Conservation (phyloP, 176 grass and related monocot species). For the Aechmea fasciata region DNA sequence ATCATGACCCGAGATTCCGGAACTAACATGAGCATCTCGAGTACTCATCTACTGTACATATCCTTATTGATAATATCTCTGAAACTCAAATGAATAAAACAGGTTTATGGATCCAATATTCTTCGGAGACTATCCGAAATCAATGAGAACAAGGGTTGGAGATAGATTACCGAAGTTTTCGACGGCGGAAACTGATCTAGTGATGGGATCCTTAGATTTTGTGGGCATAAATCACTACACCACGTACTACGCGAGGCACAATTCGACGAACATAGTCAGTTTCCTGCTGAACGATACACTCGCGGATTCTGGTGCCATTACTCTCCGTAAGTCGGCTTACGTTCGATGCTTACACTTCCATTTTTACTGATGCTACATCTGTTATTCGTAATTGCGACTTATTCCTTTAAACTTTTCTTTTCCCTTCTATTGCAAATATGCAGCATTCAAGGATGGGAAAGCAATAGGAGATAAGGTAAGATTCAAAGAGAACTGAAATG, state of each 20-base stretch:
- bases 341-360: too few relatives aligned
- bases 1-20: too few relatives aligned
- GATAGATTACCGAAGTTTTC: constrained; percentile 60
- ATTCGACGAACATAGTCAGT: background rate
- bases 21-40: background rate
- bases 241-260: constrained; percentile 7
- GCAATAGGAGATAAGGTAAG: constrained; percentile 14
- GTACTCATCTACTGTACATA: background rate
- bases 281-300: background rate
- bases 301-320: background rate
- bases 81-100: constrained; percentile 1
- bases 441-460: constrained; percentile 12
- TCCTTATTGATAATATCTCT: background rate
- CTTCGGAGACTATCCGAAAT: constrained; percentile 55
- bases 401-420: background rate
- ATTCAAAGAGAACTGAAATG: background rate
- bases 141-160: constrained; percentile 62
- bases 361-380: too few relatives aligned
- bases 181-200: constrained; percentile 16
- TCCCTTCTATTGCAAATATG: background rate
- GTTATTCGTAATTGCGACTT: background rate
- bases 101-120: constrained; percentile 82
- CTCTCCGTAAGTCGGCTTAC: background rate
- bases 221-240: constrained; percentile 40
- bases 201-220: constrained; percentile 31